Percentiles rank a stretch among this genome's conserved stretches.
phyloP scores from a whole-genome alignment of 495 filamentous ascomycete genomes.

The Articulospora tetracladia region DNA sequence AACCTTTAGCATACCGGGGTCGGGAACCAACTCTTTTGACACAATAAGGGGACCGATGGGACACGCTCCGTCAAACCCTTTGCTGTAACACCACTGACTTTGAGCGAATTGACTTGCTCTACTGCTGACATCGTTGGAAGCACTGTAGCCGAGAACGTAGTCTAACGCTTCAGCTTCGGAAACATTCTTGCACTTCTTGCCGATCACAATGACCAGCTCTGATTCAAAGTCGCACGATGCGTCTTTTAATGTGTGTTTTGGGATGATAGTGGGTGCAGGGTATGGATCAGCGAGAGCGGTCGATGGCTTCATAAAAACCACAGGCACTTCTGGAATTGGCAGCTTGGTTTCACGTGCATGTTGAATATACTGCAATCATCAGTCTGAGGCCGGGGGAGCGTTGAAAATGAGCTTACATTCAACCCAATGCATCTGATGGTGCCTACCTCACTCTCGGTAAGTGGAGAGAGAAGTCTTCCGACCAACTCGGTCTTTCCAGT shows the following conservation, averaged over 20 bases:
- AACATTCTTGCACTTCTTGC: slow-evolving; percentile 42
- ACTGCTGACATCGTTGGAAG: slow-evolving; percentile 43
- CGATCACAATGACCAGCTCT: slow-evolving; percentile 44
- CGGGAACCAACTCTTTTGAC: slow-evolving; percentile 44
- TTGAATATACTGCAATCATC: slow-evolving; percentile 37
- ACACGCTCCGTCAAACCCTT: slow-evolving; percentile 42
- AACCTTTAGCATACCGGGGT: slow-evolving; percentile 33
- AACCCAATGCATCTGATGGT: slow-evolving; percentile 43
- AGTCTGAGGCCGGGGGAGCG: background rate
- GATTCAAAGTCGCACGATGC: slow-evolving; percentile 38
- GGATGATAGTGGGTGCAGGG: slow-evolving; percentile 42
- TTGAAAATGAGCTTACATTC: slow-evolving; percentile 35
- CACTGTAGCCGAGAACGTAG: slow-evolving; percentile 44
- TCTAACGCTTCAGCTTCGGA: slow-evolving; percentile 39
- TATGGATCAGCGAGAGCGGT: slow-evolving; percentile 39
- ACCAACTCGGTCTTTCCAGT: slow-evolving; percentile 47
- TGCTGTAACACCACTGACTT: slow-evolving; percentile 44
- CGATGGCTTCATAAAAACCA: slow-evolving; percentile 42
- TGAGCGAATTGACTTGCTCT: slow-evolving; percentile 39
- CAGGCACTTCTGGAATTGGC: slow-evolving; percentile 38
- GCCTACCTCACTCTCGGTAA: slow-evolving; percentile 42
- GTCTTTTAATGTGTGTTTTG: slow-evolving; percentile 35
- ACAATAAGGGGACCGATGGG: slow-evolving; percentile 53
- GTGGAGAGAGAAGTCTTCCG: slow-evolving; percentile 49
- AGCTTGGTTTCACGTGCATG: slow-evolving; percentile 43